Percentiles rank a stretch among this genome's conserved stretches.
Evolutionary conservation across 2,329 filamentous ascomycete species (phyloP).

Genomic region (Coleophoma eucalyptorum): DNA sequence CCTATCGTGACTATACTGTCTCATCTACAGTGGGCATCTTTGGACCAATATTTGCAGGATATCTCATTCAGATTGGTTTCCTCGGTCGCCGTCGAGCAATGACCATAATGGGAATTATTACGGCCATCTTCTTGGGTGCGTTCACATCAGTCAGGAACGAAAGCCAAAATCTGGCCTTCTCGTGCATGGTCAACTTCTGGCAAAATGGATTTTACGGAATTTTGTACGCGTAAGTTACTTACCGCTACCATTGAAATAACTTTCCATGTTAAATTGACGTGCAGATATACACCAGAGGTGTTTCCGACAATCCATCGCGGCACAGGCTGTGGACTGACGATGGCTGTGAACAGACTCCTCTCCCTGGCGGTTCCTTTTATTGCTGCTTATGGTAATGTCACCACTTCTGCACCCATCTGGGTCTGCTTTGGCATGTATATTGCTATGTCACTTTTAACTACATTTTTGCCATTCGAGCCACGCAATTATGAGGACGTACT

Average conservation of each 20-base stretch:
- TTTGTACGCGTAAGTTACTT: constrained; percentile 5
- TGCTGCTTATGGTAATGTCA: constrained; percentile 1
- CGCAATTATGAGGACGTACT: no score
- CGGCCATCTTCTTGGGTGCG: constrained; percentile 2
- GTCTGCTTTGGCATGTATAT: constrained; percentile 42
- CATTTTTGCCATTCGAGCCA: constrained; percentile 61
- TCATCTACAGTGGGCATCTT: constrained; percentile 2
- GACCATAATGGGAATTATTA: constrained; percentile 1
- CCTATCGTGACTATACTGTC: constrained; percentile 6
- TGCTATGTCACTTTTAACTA: constrained; percentile 53
- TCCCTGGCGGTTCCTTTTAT: not conserved
- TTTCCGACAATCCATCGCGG: constrained; percentile 1
- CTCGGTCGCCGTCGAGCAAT: constrained; percentile 5
- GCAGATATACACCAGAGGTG: constrained; percentile 4
- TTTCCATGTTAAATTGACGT: no score
- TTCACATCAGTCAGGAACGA: constrained; percentile 4
- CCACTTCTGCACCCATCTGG: not conserved
- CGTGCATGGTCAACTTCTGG: not conserved
- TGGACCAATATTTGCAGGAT: constrained; percentile 5
- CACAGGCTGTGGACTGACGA: constrained; percentile 1
- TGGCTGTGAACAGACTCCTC: not conserved
- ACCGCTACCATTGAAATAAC: no score
- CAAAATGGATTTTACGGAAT: constrained; percentile 5
- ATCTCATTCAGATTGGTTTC: constrained; percentile 1
- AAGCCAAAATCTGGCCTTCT: constrained; percentile 2